A percentile compares a stretch with the other conserved stretches of the same genome.
Evolutionary conservation across 1,139 yeast genomes (phyloP).

Genomic region (Pichia sp.): DNA sequence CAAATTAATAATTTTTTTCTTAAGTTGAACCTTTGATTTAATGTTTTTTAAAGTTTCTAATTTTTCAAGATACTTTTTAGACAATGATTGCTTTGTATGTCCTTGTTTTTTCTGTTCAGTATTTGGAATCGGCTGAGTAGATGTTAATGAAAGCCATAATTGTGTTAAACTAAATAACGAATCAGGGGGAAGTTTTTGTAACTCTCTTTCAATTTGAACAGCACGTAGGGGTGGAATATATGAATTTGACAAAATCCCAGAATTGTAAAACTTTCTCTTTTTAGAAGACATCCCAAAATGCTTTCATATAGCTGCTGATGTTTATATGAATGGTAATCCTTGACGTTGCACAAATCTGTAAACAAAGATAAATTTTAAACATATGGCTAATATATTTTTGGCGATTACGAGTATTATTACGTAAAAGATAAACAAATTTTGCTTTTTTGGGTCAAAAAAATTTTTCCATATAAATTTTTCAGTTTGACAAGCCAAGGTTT

Average conservation of each 20-base stretch:
- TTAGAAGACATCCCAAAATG: neutral
- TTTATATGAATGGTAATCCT: neutral
- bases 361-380: neutral
- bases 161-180: constrained; percentile 28
- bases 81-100: constrained; percentile 16
- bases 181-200: constrained; percentile 24
- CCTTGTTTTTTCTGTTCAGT: constrained; percentile 18
- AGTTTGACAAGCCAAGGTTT: too few species aligned
- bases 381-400: too few species aligned
- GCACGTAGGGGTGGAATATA: constrained; percentile 28
- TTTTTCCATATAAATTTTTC: neutral
- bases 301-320: too few species aligned
- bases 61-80: constrained; percentile 11
- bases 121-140: constrained; percentile 25
- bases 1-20: constrained; percentile 43
- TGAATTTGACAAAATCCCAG: constrained; percentile 29
- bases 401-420: neutral
- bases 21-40: constrained; percentile 26
- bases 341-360: neutral
- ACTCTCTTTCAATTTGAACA: constrained; percentile 20
- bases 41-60: constrained; percentile 17
- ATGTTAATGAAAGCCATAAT: constrained; percentile 28
- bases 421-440: constrained; percentile 4
- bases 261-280: constrained; percentile 12
- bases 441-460: neutral